Evolutionary conservation across 805 yeast species (phyloP).

Genomic region (Saccharomyces paradoxus): DNA sequence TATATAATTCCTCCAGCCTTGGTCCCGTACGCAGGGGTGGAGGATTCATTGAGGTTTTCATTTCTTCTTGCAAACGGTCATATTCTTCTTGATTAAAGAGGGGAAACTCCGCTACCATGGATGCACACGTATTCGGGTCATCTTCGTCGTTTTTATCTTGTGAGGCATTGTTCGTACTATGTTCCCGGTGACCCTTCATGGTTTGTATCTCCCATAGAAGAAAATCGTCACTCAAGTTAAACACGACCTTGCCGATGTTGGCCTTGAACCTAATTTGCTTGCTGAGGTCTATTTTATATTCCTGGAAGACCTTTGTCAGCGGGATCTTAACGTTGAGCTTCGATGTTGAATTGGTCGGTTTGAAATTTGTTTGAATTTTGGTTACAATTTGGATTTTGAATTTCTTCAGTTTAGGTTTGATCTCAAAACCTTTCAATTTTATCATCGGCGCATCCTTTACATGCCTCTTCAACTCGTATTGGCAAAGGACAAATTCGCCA

Average conservation of each 20-base stretch:
- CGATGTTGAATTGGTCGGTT: slow-evolving; percentile 30
- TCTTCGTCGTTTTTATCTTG: background rate
- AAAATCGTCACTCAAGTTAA: slow-evolving; percentile 60
- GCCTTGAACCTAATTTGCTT: slow-evolving; percentile 60
- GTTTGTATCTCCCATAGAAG: slow-evolving; percentile 66
- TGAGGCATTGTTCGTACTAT: slow-evolving; percentile 20
- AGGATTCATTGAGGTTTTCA: slow-evolving; percentile 31
- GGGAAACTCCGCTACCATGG: slow-evolving; percentile 50
- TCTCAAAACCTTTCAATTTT: slow-evolving; percentile 19
- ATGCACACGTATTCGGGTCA: slow-evolving; percentile 13
- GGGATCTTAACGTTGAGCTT: slow-evolving; percentile 28
- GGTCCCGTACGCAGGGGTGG: slow-evolving; percentile 31
- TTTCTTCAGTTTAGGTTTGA: slow-evolving; percentile 22
- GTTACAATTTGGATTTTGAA: slow-evolving; percentile 19
- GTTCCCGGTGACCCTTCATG: slow-evolving; percentile 50
- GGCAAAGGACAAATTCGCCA: slow-evolving; percentile 61
- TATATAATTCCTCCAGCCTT: slow-evolving; percentile 27
- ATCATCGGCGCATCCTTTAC: slow-evolving; percentile 34
- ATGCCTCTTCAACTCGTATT: slow-evolving; percentile 30
- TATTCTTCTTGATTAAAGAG: slow-evolving; percentile 26
- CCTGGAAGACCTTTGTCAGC: slow-evolving; percentile 26
- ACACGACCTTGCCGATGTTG: slow-evolving; percentile 61
- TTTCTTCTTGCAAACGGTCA: slow-evolving; percentile 17
- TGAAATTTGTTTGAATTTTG: slow-evolving; percentile 28
- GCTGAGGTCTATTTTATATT: slow-evolving; percentile 36